These are phyloP conservation scores for Polygonum maritimum DNA, from an alignment of 148 eudicot species.

Conservation along the genomic window DNA sequence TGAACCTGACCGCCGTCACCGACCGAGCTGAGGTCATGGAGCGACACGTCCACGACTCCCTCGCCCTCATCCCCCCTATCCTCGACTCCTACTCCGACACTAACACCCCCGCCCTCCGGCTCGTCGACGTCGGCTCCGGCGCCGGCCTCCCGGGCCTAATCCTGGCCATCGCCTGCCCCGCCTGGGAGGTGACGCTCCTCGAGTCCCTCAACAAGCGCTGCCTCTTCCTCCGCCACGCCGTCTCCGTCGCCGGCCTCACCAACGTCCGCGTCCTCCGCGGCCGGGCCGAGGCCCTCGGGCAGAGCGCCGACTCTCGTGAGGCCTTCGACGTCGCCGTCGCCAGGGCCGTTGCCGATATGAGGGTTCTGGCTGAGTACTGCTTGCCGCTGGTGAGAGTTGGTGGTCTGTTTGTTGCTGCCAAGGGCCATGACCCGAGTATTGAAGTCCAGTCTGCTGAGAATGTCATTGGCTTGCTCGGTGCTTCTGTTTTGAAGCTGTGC, in stretches of 20 bases:
- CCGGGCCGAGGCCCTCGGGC: slow-evolving; percentile 89
- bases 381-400: slow-evolving; percentile 91
- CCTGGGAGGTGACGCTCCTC: slow-evolving; percentile 72
- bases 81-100: slow-evolving; percentile 33
- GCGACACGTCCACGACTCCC: slow-evolving; percentile 80
- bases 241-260: slow-evolving; percentile 44
- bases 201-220: slow-evolving; percentile 91
- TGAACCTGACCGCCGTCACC: slow-evolving; percentile 79
- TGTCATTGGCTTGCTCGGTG: slow-evolving; percentile 84
- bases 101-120: slow-evolving; percentile 34
- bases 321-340: slow-evolving; percentile 81
- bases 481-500: slow-evolving; percentile 55
- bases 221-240: slow-evolving; percentile 71
- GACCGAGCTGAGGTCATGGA: slow-evolving; percentile 75
- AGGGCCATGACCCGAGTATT: slow-evolving; percentile 90
- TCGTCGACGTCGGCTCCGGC: slow-evolving; percentile 87
- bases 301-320: slow-evolving; percentile 54
- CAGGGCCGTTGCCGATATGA: slow-evolving; percentile 93
- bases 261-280: slow-evolving; percentile 74
- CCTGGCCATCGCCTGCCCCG: slow-evolving; percentile 89
- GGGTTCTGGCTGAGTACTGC: slow-evolving; percentile 87
- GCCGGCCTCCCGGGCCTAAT: slow-evolving; percentile 88
- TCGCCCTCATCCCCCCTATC: slow-evolving; percentile 61
- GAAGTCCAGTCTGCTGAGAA: slow-evolving; percentile 65
- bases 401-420: slow-evolving; percentile 92